Conservation (phyloP, 2,329 filamentous ascomycete genomes). For the Fusarium buharicum region DNA sequence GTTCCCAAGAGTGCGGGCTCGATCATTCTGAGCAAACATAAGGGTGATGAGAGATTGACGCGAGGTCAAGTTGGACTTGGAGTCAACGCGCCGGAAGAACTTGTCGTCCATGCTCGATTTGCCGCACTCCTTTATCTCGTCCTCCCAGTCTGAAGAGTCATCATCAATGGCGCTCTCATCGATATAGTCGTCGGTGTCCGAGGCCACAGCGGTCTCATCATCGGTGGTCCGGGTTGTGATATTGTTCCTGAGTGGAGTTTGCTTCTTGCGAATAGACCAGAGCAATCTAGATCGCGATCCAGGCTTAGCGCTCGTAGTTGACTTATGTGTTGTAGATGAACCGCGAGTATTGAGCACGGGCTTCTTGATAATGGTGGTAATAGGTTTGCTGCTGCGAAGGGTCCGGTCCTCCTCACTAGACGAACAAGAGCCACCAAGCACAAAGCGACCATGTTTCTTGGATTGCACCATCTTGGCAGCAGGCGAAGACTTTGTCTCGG, state of each 20-base stretch:
- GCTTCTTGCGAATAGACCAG: constrained; percentile 71
- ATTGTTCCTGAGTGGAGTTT: constrained; percentile 83
- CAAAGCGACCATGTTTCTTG: constrained; percentile 73
- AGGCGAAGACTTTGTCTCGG: constrained; percentile 67
- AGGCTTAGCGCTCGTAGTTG: constrained; percentile 59
- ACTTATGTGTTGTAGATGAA: constrained; percentile 70
- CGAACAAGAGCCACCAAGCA: constrained; percentile 82
- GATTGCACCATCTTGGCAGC: constrained; percentile 74
- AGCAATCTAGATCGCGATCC: constrained; percentile 56
- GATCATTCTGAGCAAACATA: constrained; percentile 82
- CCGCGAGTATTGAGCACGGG: constrained; percentile 64
- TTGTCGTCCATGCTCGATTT: constrained; percentile 85
- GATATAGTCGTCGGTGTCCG: constrained; percentile 74
- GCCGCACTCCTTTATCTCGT: constrained; percentile 81
- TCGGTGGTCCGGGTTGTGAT: constrained; percentile 75
- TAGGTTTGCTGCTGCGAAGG: constrained; percentile 54
- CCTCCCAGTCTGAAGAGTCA: constrained; percentile 69
- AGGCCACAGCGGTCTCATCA: constrained; percentile 63
- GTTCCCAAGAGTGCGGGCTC: constrained; percentile 74
- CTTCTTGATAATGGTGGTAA: constrained; percentile 48
- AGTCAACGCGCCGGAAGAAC: constrained; percentile 92
- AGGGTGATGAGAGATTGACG: constrained; percentile 89
- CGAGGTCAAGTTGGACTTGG: constrained; percentile 83
- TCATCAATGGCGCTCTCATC: constrained; percentile 86
- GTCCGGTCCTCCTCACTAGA: constrained; percentile 68